Evolutionary conservation across 495 filamentous ascomycete genomes (phyloP).

Genomic region (Penicillium angulare): DNA sequence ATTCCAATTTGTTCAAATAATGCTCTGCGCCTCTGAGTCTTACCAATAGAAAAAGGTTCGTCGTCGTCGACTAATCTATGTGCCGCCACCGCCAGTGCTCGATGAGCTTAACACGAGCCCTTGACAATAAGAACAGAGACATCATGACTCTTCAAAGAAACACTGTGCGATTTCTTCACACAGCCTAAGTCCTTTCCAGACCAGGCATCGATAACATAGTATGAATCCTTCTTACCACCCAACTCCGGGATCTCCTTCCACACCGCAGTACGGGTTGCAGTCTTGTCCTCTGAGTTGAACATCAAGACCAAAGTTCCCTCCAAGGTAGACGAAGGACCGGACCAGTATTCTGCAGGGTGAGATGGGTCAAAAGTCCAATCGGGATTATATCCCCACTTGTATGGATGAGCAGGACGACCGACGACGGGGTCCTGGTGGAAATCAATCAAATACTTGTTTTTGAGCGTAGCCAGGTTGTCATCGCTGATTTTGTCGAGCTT

Average conservation of each 20-base stretch:
- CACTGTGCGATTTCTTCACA: conserved; percentile 33
- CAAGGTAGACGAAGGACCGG: conserved; percentile 47
- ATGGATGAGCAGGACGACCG: conserved; percentile 56
- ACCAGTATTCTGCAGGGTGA: conserved; percentile 62
- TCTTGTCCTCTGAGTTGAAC: conserved; percentile 45
- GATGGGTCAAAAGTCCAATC: conserved; percentile 61
- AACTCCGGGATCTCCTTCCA: conserved; percentile 57
- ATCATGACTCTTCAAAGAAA: conserved; percentile 47
- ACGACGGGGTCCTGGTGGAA: conserved; percentile 60
- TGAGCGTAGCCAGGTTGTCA: conserved; percentile 51
- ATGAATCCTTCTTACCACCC: conserved; percentile 29
- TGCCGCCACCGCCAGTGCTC: neutral
- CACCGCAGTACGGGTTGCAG: conserved; percentile 38
- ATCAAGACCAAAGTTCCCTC: conserved; percentile 52
- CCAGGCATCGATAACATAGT: conserved; percentile 55
- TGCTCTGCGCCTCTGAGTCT: too few relatives aligned
- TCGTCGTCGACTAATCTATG: too few relatives aligned
- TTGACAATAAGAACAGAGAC: conserved; percentile 45
- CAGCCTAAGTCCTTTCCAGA: conserved; percentile 50
- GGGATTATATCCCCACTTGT: conserved; percentile 63
- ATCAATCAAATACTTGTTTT: conserved; percentile 56
- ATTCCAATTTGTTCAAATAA: too few relatives aligned
- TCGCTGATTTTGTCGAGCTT: conserved; percentile 44
- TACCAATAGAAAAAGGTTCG: too few relatives aligned
- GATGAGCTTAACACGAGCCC: conserved; percentile 22